Percentiles rank a stretch among this genome's conserved stretches.
Conservation (phyloP, 2,329 filamentous ascomycete species). For the Fusarium sp. region DNA sequence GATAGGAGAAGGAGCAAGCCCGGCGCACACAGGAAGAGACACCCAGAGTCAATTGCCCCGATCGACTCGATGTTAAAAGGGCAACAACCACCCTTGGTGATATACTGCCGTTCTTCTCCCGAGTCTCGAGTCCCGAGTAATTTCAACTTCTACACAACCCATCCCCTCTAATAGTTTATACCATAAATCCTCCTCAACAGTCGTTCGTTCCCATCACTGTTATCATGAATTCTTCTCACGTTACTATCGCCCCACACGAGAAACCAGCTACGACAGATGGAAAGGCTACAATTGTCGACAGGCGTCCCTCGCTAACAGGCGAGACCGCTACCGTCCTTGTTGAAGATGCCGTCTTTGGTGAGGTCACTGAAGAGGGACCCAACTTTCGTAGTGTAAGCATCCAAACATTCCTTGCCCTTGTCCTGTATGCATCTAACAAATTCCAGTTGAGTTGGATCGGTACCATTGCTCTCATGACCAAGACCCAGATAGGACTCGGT, state of each 20-base stretch:
- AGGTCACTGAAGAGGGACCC: conserved; percentile 42
- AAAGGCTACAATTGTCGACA: conserved; percentile 2
- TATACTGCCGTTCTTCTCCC: not conserved
- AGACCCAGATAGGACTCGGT: conserved; percentile 57
- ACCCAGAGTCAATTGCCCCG: not conserved
- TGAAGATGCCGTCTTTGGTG: conserved; percentile 39
- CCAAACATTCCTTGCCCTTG: not conserved
- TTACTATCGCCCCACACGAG: not conserved
- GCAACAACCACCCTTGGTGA: not conserved
- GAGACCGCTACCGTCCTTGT: not conserved
- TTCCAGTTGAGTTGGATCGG: conserved; percentile 56
- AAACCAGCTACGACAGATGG: not conserved
- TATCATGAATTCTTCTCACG: conserved; percentile 2
- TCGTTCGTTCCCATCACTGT: not conserved
- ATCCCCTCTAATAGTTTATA: not conserved
- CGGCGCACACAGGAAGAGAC: not conserved
- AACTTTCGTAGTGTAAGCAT: conserved; percentile 46
- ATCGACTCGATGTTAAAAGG: not conserved
- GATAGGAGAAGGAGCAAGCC: not conserved
- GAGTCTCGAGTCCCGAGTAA: not conserved
- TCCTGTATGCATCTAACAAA: conserved; percentile 1
- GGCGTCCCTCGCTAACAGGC: conserved; percentile 8
- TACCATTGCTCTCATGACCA: conserved; percentile 58
- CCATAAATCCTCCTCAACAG: not conserved
- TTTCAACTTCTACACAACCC: not conserved